Conservation (phyloP, 805 yeast species). For the Myxozyma lipomycoides region DNA sequence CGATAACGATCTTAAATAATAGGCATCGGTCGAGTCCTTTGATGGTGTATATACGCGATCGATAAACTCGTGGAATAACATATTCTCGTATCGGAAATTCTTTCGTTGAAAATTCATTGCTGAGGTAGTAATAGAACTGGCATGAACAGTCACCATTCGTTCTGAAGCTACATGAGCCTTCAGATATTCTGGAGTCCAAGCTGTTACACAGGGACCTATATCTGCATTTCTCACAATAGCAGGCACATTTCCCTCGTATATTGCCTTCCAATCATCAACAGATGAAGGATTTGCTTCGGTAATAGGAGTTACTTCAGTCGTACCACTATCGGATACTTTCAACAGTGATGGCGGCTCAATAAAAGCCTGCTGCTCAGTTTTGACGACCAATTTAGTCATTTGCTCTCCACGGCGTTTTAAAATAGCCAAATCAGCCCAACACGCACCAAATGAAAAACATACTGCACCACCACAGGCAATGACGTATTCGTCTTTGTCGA, state of each 20-base stretch:
- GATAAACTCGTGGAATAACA: conserved; percentile 34
- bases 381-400: neutral
- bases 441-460: conserved; percentile 74
- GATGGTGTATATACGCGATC: conserved; percentile 24
- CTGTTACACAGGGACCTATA: conserved; percentile 33
- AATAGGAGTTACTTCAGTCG: neutral
- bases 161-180: conserved; percentile 32
- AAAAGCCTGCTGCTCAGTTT: neutral
- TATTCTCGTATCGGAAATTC: conserved; percentile 35
- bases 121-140: conserved; percentile 13
- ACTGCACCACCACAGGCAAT: conserved; percentile 76
- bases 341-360: neutral
- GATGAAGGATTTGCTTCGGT: neutral
- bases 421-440: conserved; percentile 41
- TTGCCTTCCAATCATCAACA: conserved; percentile 11
- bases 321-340: too few species aligned
- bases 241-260: conserved; percentile 28
- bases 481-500: neutral
- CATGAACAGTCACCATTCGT: conserved; percentile 34
- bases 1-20: conserved; percentile 36
- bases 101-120: conserved; percentile 36
- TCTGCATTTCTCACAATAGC: conserved; percentile 30
- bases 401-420: neutral
- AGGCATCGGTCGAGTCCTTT: neutral
- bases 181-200: conserved; percentile 38